phyloP scores from a whole-genome alignment of 202 grass and related monocot genomes.

The Cymbopogon flexuosus region DNA sequence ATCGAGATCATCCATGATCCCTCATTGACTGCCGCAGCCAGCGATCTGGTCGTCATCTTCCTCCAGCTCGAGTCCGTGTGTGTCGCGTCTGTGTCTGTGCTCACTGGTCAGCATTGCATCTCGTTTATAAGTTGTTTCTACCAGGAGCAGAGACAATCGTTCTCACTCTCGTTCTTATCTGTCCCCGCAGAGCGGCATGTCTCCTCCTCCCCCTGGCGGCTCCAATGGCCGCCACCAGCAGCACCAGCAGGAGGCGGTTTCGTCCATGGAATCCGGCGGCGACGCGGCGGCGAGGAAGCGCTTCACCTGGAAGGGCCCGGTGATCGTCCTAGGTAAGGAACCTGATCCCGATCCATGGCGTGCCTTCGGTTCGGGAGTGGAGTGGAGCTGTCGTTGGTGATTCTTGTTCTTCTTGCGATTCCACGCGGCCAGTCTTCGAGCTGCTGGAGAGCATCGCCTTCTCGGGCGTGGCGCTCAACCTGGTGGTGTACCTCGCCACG shows the following conservation, averaged over 20 bases:
- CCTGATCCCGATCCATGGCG: not conserved
- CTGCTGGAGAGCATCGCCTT: slow-evolving; percentile 61
- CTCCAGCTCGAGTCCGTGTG: no score
- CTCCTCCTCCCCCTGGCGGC: not conserved
- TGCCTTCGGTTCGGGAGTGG: not conserved
- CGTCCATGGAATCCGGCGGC: slow-evolving; percentile 20
- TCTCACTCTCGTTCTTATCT: not conserved
- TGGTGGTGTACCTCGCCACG: slow-evolving; percentile 57
- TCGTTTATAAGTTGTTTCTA: not conserved
- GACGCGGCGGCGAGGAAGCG: not conserved
- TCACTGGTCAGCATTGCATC: not conserved
- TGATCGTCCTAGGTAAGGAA: slow-evolving; percentile 62
- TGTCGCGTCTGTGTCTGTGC: not conserved
- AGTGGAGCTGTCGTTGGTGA: not conserved
- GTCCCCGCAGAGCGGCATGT: slow-evolving; percentile 1
- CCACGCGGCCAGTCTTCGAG: slow-evolving; percentile 36
- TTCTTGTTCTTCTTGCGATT: no score
- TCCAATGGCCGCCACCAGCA: slow-evolving; percentile 12
- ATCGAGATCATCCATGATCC: not conserved
- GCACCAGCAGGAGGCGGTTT: not conserved
- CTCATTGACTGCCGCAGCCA: not conserved
- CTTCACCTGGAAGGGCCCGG: slow-evolving; percentile 57
- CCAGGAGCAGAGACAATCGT: not conserved
- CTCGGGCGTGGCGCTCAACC: slow-evolving; percentile 52
- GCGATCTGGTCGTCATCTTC: not conserved